Percentiles rank a stretch among this genome's conserved stretches.
phyloP scores from a whole-genome alignment of 176 grass and related monocot genomes.

The Zoysia japonica region DNA sequence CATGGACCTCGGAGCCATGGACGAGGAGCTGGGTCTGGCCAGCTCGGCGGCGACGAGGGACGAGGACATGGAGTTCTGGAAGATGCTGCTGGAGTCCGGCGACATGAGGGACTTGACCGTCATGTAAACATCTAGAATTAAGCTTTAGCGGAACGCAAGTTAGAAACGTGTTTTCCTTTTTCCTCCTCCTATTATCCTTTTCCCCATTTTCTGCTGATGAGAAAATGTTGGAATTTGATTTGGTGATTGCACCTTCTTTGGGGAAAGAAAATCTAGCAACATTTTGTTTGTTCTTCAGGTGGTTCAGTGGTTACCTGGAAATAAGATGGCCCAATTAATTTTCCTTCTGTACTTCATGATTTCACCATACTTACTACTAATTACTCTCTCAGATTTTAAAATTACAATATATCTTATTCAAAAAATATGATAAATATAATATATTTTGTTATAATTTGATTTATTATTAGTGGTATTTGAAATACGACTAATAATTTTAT shows the following conservation, averaged over 20 bases:
- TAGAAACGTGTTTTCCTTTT: background rate
- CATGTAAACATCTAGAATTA: slow-evolving; percentile 12
- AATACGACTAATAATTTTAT: too few relatives aligned
- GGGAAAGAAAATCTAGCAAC: slow-evolving; percentile 22
- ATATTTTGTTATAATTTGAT: too few relatives aligned
- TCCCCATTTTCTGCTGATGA: slow-evolving; percentile 21
- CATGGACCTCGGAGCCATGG: slow-evolving; percentile 34
- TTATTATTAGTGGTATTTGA: too few relatives aligned
- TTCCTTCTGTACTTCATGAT: background rate
- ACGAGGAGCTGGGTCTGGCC: slow-evolving; percentile 25
- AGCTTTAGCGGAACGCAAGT: slow-evolving; percentile 16
- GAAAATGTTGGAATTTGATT: slow-evolving; percentile 32
- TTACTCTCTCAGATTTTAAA: too few relatives aligned
- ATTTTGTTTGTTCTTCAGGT: slow-evolving; percentile 36
- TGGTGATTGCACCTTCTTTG: slow-evolving; percentile 40
- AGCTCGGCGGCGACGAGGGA: slow-evolving; percentile 18
- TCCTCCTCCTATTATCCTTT: background rate
- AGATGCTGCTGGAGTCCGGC: slow-evolving; percentile 50
- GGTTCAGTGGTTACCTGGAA: slow-evolving; percentile 12
- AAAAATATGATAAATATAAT: too few relatives aligned
- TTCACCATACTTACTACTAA: background rate
- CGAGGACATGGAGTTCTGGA: slow-evolving; percentile 72
- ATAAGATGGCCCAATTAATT: slow-evolving; percentile 19
- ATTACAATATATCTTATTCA: too few relatives aligned
- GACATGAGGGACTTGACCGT: slow-evolving; percentile 41